phyloP scores from a whole-genome alignment of 805 yeast species.

The Nakazawaea wickerhamii region DNA sequence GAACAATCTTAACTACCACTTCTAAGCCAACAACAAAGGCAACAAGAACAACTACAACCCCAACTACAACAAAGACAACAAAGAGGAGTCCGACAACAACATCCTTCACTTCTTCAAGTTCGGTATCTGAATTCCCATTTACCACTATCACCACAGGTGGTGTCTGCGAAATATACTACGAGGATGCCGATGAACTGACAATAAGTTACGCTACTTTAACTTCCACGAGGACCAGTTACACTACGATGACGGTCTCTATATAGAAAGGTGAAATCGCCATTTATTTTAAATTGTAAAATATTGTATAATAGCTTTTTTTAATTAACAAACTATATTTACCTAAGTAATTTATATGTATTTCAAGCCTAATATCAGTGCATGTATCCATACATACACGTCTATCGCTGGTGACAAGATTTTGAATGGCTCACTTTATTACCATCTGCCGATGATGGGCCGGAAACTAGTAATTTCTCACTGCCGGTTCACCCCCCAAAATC shows the following conservation, averaged over 20 bases:
- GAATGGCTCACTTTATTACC: no score
- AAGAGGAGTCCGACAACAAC: constrained; percentile 10
- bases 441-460: no score
- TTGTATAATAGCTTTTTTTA: constrained; percentile 2
- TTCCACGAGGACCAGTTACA: constrained; percentile 6
- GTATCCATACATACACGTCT: no score
- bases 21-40: constrained; percentile 11
- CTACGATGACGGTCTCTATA: constrained; percentile 11
- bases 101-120: constrained; percentile 14
- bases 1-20: constrained; percentile 15
- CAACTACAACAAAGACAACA: constrained; percentile 7
- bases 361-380: no score
- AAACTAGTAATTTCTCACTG: no score
- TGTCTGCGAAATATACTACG: constrained; percentile 31
- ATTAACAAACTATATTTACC: background rate
- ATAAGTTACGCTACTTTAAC: constrained; percentile 8
- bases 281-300: background rate
- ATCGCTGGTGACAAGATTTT: no score
- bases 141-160: constrained; percentile 26
- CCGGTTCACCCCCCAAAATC: no score
- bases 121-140: constrained; percentile 20
- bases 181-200: constrained; percentile 23
- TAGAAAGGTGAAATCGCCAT: background rate
- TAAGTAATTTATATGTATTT: no score
- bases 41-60: constrained; percentile 6